These are phyloP conservation scores for Ogataea trehalophila DNA, from an alignment of 805 yeast species.

Conservation along the genomic window DNA sequence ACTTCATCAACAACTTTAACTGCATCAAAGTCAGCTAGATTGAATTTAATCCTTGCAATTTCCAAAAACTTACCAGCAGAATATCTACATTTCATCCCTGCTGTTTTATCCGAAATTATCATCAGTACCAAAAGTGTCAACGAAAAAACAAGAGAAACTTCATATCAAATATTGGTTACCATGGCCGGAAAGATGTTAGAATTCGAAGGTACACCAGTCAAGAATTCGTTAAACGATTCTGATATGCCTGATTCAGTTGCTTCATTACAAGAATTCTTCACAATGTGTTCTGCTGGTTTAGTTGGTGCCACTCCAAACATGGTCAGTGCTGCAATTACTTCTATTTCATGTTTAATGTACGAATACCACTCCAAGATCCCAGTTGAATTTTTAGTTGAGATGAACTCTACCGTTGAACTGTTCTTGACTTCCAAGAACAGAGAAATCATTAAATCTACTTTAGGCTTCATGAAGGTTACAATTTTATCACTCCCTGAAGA, in stretches of 20 bases:
- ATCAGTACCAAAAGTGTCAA: conserved; percentile 87
- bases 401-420: conserved; percentile 81
- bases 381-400: conserved; percentile 58
- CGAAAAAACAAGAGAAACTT: conserved; percentile 81
- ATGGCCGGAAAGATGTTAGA: conserved; percentile 76
- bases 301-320: conserved; percentile 92
- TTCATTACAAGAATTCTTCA: conserved; percentile 74
- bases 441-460: conserved; percentile 90
- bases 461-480: conserved; percentile 91
- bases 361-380: conserved; percentile 73
- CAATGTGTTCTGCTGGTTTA: conserved; percentile 93
- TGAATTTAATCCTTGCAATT: conserved; percentile 59
- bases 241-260: conserved; percentile 63
- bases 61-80: conserved; percentile 57
- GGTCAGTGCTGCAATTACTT: conserved; percentile 95
- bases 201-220: conserved; percentile 54
- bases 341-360: conserved; percentile 78
- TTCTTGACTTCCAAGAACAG: conserved; percentile 86
- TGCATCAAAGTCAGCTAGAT: conserved; percentile 77
- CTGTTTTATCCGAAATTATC: conserved; percentile 80
- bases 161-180: conserved; percentile 67
- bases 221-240: conserved; percentile 56
- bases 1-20: conserved; percentile 55
- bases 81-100: conserved; percentile 74
- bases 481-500: conserved; percentile 79